Percentiles rank a stretch among this genome's conserved stretches.
These are phyloP conservation scores for Yamadazyma taylorii DNA, from an alignment of 1,139 yeast genomes.

Conservation along the genomic window DNA sequence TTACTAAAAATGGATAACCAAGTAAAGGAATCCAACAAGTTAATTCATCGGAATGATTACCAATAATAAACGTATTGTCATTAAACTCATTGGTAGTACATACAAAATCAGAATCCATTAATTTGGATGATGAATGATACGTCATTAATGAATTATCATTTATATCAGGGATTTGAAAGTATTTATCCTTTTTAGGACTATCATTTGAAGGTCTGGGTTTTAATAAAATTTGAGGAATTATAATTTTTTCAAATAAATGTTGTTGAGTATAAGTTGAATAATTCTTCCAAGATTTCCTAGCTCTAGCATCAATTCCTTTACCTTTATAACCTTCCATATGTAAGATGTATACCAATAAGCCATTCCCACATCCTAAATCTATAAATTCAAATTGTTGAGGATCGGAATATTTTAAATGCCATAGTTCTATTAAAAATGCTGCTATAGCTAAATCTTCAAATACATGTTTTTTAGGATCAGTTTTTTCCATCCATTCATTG, in stretches of 20 bases:
- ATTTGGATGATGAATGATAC: constrained; percentile 47
- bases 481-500: constrained; percentile 86
- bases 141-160: constrained; percentile 58
- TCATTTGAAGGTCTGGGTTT: constrained; percentile 52
- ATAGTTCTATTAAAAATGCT: constrained; percentile 86
- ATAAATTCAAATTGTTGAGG: constrained; percentile 61
- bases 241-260: constrained; percentile 68
- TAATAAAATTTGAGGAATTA: constrained; percentile 70
- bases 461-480: constrained; percentile 94
- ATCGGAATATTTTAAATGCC: constrained; percentile 61
- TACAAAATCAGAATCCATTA: constrained; percentile 58
- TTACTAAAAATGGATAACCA: constrained; percentile 84
- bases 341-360: constrained; percentile 75
- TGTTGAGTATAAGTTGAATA: constrained; percentile 65
- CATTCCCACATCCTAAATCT: constrained; percentile 96
- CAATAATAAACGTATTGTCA: constrained; percentile 74
- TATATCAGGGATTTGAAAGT: constrained; percentile 49
- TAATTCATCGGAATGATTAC: constrained; percentile 93
- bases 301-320: constrained; percentile 85
- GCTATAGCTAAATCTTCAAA: constrained; percentile 97
- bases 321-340: constrained; percentile 80
- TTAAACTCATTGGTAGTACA: constrained; percentile 67
- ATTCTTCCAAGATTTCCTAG: constrained; percentile 81
- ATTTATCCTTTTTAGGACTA: constrained; percentile 49
- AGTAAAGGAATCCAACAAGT: constrained; percentile 94